Percentiles rank a stretch among this genome's conserved stretches.
These are phyloP conservation scores for Yarrowia keelungensis DNA, from an alignment of 805 yeast species.

Conservation along the genomic window DNA sequence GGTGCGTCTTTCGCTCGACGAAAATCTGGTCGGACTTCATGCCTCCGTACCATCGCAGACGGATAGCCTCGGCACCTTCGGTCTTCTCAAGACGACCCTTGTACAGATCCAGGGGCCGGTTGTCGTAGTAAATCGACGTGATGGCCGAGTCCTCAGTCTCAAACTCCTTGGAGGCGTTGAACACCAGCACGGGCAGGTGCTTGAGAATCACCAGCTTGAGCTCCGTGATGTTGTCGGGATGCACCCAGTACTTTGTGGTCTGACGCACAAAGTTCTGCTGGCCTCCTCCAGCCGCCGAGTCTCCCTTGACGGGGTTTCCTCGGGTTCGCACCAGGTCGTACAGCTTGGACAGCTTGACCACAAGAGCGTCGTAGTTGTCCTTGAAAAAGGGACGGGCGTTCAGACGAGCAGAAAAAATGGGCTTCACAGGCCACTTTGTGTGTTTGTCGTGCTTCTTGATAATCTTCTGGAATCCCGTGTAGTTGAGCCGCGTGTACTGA, in stretches of 20 bases:
- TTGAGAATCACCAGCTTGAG: conserved; percentile 88
- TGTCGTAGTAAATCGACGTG: conserved; percentile 95
- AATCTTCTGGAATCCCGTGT: conserved; percentile 96
- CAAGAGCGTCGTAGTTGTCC: conserved; percentile 87
- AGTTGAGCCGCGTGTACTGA: conserved; percentile 89
- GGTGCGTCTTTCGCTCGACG: conserved; percentile 96
- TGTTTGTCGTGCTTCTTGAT: conserved; percentile 95
- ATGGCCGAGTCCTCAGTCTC: conserved; percentile 94
- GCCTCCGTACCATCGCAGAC: conserved; percentile 99
- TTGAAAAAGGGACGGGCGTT: conserved; percentile 95
- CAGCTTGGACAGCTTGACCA: conserved; percentile 85
- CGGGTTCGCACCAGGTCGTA: conserved; percentile 94
- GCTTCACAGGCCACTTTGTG: conserved; percentile 80
- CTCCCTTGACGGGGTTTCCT: conserved; percentile 95
- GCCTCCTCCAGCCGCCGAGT: conserved; percentile 96
- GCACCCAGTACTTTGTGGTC: conserved; percentile 99
- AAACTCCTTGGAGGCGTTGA: conserved; percentile 95
- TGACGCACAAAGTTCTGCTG: conserved; percentile 98
- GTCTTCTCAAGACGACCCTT: conserved; percentile 93
- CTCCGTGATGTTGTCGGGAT: conserved; percentile 97
- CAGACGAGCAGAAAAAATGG: conserved; percentile 90
- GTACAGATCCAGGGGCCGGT: conserved; percentile 85
- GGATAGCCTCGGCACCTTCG: conserved; percentile 98
- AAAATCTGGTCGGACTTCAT: conserved; percentile 92
- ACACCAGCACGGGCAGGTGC: conserved; percentile 95